phyloP scores from a whole-genome alignment of 2,329 filamentous ascomycete genomes.

The Purpureocillium lavendulum region DNA sequence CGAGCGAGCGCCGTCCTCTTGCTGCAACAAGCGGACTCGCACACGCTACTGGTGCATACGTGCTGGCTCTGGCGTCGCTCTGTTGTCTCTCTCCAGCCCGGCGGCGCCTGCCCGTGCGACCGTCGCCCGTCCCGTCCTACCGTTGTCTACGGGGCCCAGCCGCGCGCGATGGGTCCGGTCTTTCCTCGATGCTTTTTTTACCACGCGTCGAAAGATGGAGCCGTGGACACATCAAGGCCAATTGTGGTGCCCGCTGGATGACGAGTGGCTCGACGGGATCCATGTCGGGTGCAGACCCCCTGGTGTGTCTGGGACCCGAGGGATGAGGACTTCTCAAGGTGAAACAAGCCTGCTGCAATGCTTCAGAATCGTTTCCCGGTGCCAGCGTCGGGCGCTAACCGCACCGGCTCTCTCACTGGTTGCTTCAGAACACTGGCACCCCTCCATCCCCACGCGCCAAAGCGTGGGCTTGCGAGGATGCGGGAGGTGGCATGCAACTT shows the following conservation, averaged over 20 bases:
- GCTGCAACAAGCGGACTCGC: too few relatives aligned
- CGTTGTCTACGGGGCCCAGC: too few relatives aligned
- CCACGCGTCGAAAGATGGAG: too few relatives aligned
- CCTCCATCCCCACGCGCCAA: conserved; percentile 12
- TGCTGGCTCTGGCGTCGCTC: too few relatives aligned
- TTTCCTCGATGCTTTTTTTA: too few relatives aligned
- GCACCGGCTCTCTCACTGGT: conserved; percentile 15
- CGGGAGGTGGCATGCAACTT: too few relatives aligned
- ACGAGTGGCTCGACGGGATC: background rate
- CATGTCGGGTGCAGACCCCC: background rate
- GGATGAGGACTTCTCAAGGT: conserved; percentile 25
- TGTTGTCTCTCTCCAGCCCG: too few relatives aligned
- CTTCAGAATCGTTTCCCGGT: conserved; percentile 35
- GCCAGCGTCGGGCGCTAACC: conserved; percentile 25
- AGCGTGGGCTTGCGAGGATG: background rate
- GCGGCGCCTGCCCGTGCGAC: too few relatives aligned
- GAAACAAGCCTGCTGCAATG: conserved; percentile 44
- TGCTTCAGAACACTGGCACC: conserved; percentile 9
- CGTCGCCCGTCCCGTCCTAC: too few relatives aligned
- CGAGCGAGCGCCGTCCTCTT: too few relatives aligned
- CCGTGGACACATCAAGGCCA: background rate
- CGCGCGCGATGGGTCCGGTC: too few relatives aligned
- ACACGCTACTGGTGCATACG: too few relatives aligned
- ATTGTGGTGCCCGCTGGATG: background rate
- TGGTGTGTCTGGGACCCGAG: background rate